phyloP scores from a whole-genome alignment of 441 rosid genomes.

The Corymbia calophylla region DNA sequence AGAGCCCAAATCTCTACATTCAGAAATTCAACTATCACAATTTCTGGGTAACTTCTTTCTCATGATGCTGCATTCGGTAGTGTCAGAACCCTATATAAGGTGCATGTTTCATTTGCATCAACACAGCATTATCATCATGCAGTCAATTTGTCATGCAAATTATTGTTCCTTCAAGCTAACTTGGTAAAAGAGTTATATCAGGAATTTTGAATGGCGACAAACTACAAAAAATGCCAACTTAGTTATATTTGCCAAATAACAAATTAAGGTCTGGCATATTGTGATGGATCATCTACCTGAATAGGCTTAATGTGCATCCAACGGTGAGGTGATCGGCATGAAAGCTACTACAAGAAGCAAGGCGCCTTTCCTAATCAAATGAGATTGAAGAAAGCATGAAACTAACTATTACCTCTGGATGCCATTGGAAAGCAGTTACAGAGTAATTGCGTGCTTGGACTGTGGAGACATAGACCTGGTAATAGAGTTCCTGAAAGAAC shows the following conservation, averaged over 20 bases:
- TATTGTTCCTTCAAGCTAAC: background rate
- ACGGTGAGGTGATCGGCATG: background rate
- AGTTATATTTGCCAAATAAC: no score
- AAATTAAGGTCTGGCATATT: background rate
- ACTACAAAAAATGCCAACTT: no score
- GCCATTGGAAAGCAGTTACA: slow-evolving; percentile 90
- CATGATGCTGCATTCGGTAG: background rate
- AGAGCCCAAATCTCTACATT: background rate
- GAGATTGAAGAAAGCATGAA: background rate
- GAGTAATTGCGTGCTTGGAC: slow-evolving; percentile 69
- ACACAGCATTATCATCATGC: background rate
- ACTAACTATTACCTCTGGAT: slow-evolving; percentile 64
- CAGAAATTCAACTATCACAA: background rate
- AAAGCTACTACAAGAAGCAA: background rate
- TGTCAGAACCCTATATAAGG: background rate
- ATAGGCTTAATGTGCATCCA: background rate
- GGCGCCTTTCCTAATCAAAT: background rate
- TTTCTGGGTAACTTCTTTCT: background rate
- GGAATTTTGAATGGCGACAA: background rate
- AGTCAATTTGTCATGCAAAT: background rate
- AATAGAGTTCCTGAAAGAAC: background rate
- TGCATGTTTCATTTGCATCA: background rate
- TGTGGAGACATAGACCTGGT: slow-evolving; percentile 83
- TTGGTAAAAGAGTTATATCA: background rate
- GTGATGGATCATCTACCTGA: background rate